phyloP scores from a whole-genome alignment of 164 flowering plant species.

The Sedum album region DNA sequence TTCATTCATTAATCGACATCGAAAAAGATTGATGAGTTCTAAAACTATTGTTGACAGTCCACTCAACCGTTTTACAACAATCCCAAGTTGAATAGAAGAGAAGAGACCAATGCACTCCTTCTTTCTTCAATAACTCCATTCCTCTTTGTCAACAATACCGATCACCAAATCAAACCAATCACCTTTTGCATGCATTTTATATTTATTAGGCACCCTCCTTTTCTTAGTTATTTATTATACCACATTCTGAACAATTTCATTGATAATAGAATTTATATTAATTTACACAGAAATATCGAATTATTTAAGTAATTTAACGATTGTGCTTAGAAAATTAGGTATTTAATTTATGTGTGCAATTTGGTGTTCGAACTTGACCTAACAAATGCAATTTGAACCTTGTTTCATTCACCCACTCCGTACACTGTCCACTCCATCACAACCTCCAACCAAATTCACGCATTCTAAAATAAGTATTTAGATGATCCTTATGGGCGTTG shows the following conservation, averaged over 20 bases:
- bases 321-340: no score
- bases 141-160: constrained; percentile 4
- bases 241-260: no score
- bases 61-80: constrained; percentile 4
- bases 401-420: no score
- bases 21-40: background rate
- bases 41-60: background rate
- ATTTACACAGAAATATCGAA: no score
- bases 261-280: no score
- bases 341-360: no score
- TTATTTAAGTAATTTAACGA: no score
- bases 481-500: background rate
- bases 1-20: background rate
- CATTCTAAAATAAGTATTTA: no score
- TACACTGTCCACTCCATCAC: no score
- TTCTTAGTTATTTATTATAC: background rate
- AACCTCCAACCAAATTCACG: no score
- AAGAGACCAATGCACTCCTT: background rate
- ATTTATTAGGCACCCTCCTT: background rate
- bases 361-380: no score
- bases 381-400: no score
- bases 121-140: background rate
- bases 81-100: background rate
- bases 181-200: background rate
- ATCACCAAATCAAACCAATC: background rate